Percentiles rank a stretch among this genome's conserved stretches.
Conservation (phyloP, 305 asterid genomes). For the Euphrasia arctica region DNA sequence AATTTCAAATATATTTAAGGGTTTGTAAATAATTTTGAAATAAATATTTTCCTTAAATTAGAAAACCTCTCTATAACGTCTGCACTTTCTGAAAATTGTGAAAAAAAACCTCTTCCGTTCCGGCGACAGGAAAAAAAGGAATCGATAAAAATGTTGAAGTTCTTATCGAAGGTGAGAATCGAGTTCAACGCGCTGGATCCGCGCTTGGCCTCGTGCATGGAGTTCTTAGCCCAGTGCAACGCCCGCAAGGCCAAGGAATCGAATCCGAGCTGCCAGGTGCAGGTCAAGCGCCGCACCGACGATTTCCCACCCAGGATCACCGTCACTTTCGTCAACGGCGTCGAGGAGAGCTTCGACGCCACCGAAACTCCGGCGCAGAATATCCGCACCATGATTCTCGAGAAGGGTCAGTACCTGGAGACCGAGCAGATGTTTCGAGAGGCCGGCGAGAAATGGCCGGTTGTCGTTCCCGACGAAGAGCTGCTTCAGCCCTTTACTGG, state of each 20-base stretch:
- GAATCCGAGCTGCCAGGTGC: slow-evolving; percentile 79
- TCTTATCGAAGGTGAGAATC: slow-evolving; percentile 79
- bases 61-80: no score
- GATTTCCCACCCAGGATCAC: slow-evolving; percentile 83
- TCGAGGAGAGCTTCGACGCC: slow-evolving; percentile 79
- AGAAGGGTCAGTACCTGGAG: slow-evolving; percentile 77
- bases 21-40: no score
- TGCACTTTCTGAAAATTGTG: no score
- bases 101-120: slow-evolving; percentile 17
- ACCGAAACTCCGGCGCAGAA: slow-evolving; percentile 78
- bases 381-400: slow-evolving; percentile 75
- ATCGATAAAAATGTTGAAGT: slow-evolving; percentile 72
- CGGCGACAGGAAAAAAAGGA: background rate
- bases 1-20: no score
- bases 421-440: slow-evolving; percentile 93
- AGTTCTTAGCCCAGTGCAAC: slow-evolving; percentile 87
- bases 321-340: slow-evolving; percentile 85
- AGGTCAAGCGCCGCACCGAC: slow-evolving; percentile 91
- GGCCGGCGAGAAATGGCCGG: slow-evolving; percentile 96
- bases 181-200: slow-evolving; percentile 94
- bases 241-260: slow-evolving; percentile 89
- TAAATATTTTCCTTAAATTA: no score
- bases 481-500: slow-evolving; percentile 58
- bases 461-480: slow-evolving; percentile 68
- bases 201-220: slow-evolving; percentile 84